Evolutionary conservation across 306 rosid species (phyloP), one percentile per base, ranked within the genome.

Genomic region (Glycine soja): DNA sequence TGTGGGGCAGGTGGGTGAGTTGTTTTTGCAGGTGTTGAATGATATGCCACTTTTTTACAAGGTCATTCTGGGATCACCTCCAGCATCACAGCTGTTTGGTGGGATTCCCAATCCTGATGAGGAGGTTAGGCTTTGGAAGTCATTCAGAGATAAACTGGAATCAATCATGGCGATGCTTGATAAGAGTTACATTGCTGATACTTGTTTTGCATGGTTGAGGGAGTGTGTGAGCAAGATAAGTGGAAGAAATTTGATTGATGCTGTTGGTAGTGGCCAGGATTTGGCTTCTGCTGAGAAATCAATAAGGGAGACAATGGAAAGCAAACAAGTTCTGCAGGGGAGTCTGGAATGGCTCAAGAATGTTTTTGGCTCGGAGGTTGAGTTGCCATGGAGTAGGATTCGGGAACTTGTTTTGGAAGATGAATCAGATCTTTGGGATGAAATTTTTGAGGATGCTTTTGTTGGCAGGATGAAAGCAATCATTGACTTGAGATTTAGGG

Each of bases 31-130:
- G 51, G 98, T 95, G 32, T 77, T 92, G 84, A 95, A 85, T 83
- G 99, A 95, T 66, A 87, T 93, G 98, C 99, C 99, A 4, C 83
- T 92, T 84, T 95, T 93, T 69, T 92, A 95, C 83, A 91, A 91
- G 87, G 91, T 93, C 9, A 87, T 92, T 72, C 47, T 92, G 40
- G 88, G 89, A 36, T 91, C 91, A 2, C 99, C 99, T 53, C 99
- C 98, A 3, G 94, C 93, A 0, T 86, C 98, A 0, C 98, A 95
- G 61, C 85, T 95, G 88, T 95, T 90, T 36, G 99, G 99, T 16
- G 98, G 99, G 81, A 95, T 95, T 88, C 95, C 98, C 52, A 88
- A 89, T 74, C 99, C 99, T 2, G 98, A 95, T 14, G 99, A 90
- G 83, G 99, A 95, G 87, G 90, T 95, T 59, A 92, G 90, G 93